These are phyloP conservation scores for Metarhizium anisopliae DNA, from an alignment of 2,329 filamentous ascomycete species.

Conservation along the genomic window DNA sequence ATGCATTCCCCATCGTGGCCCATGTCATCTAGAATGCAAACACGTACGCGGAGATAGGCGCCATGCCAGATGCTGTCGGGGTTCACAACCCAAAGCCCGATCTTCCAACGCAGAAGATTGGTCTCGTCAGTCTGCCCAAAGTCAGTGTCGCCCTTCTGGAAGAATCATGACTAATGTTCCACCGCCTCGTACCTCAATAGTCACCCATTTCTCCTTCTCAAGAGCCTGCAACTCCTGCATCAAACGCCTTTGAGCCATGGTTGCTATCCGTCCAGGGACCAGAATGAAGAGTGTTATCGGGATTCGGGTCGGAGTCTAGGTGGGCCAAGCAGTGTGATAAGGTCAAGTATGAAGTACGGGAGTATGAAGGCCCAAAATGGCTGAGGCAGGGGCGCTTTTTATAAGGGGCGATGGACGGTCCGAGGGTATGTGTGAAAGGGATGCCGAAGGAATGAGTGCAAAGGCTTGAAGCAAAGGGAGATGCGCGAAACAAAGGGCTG, in stretches of 20 bases:
- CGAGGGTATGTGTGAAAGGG: not conserved
- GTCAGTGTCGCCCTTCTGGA: not conserved
- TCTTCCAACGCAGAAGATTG: slow-evolving; percentile 80
- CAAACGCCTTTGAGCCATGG: slow-evolving; percentile 60
- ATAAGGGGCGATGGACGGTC: not conserved
- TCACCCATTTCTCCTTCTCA: slow-evolving; percentile 85
- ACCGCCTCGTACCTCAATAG: slow-evolving; percentile 61
- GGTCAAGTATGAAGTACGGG: too few species aligned
- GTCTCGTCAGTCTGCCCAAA: slow-evolving; percentile 58
- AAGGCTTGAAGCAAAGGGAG: not conserved
- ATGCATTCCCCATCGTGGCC: too few species aligned
- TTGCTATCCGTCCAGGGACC: slow-evolving; percentile 7
- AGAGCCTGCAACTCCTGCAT: slow-evolving; percentile 82
- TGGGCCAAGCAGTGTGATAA: not conserved
- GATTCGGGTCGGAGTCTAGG: not conserved
- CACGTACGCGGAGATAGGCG: slow-evolving; percentile 68
- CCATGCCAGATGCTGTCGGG: slow-evolving; percentile 86
- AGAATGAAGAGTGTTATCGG: not conserved
- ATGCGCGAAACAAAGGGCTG: not conserved
- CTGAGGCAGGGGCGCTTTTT: not conserved
- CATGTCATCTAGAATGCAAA: too few species aligned
- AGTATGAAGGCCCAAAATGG: too few species aligned
- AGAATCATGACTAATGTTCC: not conserved
- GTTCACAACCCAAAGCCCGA: slow-evolving; percentile 89
- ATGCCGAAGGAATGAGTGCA: not conserved